Percentiles rank a stretch among this genome's conserved stretches.
These are phyloP conservation scores for Cornus kousa DNA, from an alignment of 148 eudicot genomes.

Conservation along the genomic window DNA sequence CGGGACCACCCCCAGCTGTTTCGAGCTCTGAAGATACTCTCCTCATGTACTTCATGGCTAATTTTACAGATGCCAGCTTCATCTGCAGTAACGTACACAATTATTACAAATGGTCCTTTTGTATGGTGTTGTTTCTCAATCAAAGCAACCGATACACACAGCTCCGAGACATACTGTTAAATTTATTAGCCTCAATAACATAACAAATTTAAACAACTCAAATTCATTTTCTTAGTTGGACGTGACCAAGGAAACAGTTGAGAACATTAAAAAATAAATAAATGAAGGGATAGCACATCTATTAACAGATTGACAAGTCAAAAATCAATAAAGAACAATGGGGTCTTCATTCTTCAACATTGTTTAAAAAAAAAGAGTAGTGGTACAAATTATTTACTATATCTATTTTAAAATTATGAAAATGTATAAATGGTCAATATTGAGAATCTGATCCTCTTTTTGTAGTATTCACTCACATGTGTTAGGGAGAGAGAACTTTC, in stretches of 20 bases:
- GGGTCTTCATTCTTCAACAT: neutral
- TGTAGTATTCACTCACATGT: conserved; percentile 15
- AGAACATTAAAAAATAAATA: no score
- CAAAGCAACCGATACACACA: neutral
- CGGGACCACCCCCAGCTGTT: conserved; percentile 61
- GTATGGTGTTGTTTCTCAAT: conserved; percentile 10
- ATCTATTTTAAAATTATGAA: neutral
- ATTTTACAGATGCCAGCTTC: conserved; percentile 90
- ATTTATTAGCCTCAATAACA: no score
- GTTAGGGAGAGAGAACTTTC: conserved; percentile 15
- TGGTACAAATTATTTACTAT: neutral
- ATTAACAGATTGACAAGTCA: no score
- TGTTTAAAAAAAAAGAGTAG: neutral
- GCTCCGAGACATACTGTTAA: no score
- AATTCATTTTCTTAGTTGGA: no score
- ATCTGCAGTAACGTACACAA: conserved; percentile 43
- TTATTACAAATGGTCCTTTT: conserved; percentile 14
- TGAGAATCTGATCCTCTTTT: conserved; percentile 37
- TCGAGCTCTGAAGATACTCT: conserved; percentile 94
- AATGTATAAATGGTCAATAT: conserved; percentile 25
- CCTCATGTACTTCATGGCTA: conserved; percentile 95
- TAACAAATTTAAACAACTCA: no score
- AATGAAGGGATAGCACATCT: no score
- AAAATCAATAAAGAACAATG: neutral
- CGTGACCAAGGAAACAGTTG: no score